Conservation (phyloP, 305 asterid species). For the Fraxinus greggii region DNA sequence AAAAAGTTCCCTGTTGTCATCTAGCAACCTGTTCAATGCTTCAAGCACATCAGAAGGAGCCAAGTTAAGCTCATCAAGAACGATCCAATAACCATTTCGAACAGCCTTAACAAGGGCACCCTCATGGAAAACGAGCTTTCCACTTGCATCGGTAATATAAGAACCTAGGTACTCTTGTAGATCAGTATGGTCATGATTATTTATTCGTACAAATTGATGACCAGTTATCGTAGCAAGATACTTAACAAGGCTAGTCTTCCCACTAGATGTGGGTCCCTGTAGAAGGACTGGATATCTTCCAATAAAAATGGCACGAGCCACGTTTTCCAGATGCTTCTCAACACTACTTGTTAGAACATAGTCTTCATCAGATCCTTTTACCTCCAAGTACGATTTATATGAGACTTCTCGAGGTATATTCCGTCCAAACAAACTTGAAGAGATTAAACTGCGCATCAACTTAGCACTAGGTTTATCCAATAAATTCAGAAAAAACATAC, state of each 20-base stretch:
- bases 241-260: conserved; percentile 95
- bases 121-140: conserved; percentile 87
- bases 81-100: conserved; percentile 91
- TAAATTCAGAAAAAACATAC: conserved; percentile 77
- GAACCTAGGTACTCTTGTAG: conserved; percentile 98
- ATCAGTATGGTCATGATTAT: conserved; percentile 97
- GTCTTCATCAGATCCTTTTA: conserved; percentile 41
- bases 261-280: conserved; percentile 99
- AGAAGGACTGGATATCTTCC: conserved; percentile 86
- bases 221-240: conserved; percentile 81
- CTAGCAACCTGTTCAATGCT: conserved; percentile 89
- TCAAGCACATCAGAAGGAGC: conserved; percentile 99
- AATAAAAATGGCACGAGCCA: conserved; percentile 76
- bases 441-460: conserved; percentile 57
- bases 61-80: conserved; percentile 94
- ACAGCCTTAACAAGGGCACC: conserved; percentile 96
- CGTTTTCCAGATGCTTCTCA: conserved; percentile 65
- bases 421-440: conserved; percentile 53
- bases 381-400: conserved; percentile 49
- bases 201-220: conserved; percentile 86
- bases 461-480: conserved; percentile 75
- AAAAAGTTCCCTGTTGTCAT: conserved; percentile 93
- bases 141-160: conserved; percentile 82
- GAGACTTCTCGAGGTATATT: conserved; percentile 40
- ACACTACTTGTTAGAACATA: conserved; percentile 80